Conservation (phyloP, 2,329 filamentous ascomycete genomes). For the Neofusicoccum kwambonambiense region DNA sequence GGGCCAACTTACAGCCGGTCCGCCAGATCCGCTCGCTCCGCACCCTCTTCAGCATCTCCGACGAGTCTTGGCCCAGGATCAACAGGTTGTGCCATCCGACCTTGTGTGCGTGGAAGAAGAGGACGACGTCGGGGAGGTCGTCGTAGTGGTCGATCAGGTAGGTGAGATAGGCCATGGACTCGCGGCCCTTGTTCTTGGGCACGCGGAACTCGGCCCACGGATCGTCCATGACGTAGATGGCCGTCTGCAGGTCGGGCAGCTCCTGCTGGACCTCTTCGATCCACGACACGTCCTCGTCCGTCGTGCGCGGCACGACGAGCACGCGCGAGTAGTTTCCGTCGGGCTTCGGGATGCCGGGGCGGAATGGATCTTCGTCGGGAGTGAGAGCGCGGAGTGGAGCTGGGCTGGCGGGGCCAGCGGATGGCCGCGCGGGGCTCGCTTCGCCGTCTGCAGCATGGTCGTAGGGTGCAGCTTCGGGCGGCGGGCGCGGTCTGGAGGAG, state of each 20-base stretch:
- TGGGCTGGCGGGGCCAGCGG: neutral
- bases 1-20: conserved; percentile 37
- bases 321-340: conserved; percentile 37
- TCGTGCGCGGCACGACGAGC: conserved; percentile 37
- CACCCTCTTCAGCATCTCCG: conserved; percentile 51
- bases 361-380: conserved; percentile 17
- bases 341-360: conserved; percentile 26
- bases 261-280: conserved; percentile 28
- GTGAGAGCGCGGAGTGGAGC: conserved; percentile 7
- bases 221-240: conserved; percentile 56
- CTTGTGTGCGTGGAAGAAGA: conserved; percentile 59
- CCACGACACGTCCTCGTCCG: conserved; percentile 39
- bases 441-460: neutral
- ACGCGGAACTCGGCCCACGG: conserved; percentile 49
- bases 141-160: conserved; percentile 65
- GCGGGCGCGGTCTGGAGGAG: conserved; percentile 1
- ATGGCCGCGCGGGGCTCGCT: neutral
- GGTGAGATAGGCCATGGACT: conserved; percentile 62
- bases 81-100: conserved; percentile 61
- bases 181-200: conserved; percentile 60
- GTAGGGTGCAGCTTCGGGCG: neutral
- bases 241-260: conserved; percentile 35
- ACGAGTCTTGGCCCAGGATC: conserved; percentile 51
- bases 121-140: conserved; percentile 55
- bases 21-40: conserved; percentile 52